Evolutionary conservation across 2,329 filamentous ascomycete species (phyloP).

Genomic region (Aspergillus chevalieri): DNA sequence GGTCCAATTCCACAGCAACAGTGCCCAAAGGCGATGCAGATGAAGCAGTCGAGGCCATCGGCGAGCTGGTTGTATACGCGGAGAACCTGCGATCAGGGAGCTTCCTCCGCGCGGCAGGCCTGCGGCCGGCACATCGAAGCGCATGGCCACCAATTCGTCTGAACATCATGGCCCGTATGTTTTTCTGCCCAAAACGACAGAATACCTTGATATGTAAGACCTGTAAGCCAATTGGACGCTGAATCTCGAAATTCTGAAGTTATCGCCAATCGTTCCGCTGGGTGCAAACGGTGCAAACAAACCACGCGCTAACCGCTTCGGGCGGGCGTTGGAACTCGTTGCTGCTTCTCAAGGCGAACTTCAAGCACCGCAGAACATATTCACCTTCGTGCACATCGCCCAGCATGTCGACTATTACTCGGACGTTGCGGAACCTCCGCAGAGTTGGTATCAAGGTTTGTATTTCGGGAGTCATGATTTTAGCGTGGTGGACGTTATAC

Average conservation of each 20-base stretch:
- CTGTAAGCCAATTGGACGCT: background rate
- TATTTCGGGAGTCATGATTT: background rate
- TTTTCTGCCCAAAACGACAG: background rate
- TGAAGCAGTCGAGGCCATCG: slow-evolving; percentile 21
- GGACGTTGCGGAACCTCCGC: slow-evolving; percentile 82
- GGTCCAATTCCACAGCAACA: slow-evolving; percentile 72
- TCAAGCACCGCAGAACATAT: slow-evolving; percentile 8
- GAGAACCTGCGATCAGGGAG: slow-evolving; percentile 34
- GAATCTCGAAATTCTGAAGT: background rate
- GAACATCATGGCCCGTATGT: slow-evolving; percentile 27
- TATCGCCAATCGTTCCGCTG: background rate
- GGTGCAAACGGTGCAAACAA: slow-evolving; percentile 34
- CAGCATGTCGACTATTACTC: slow-evolving; percentile 83
- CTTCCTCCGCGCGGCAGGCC: slow-evolving; percentile 25
- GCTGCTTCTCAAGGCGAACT: slow-evolving; percentile 10
- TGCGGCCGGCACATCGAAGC: slow-evolving; percentile 29
- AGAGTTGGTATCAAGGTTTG: slow-evolving; percentile 79
- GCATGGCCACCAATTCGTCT: slow-evolving; percentile 34
- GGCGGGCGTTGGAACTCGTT: slow-evolving; percentile 15
- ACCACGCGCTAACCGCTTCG: slow-evolving; percentile 19
- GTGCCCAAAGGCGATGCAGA: slow-evolving; percentile 48
- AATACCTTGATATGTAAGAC: slow-evolving; percentile 15
- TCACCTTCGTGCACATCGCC: slow-evolving; percentile 16
- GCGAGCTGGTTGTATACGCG: slow-evolving; percentile 18
- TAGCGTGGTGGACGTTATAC: slow-evolving; percentile 13